phyloP scores from a whole-genome alignment of 331 rosid species.

The Malus hybrid region DNA sequence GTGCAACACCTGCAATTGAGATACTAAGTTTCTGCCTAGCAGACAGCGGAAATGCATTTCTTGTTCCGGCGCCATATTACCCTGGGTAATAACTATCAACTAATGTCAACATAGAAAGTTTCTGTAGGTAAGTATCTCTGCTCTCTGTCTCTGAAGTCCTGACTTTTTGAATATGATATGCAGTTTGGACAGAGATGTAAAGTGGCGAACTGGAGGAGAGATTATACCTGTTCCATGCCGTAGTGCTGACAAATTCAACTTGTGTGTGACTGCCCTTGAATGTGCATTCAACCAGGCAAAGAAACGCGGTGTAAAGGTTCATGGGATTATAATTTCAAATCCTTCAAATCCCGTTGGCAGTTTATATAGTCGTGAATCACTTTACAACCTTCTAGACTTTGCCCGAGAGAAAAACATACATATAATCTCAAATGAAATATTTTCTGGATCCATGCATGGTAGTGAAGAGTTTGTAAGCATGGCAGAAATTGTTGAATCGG shows the following conservation, averaged over 20 bases:
- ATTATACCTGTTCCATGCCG: constrained; percentile 75
- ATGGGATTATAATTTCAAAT: constrained; percentile 72
- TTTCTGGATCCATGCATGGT: constrained; percentile 49
- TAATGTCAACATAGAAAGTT: background rate
- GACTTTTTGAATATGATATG: constrained; percentile 31
- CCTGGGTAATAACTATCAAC: constrained; percentile 46
- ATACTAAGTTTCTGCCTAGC: constrained; percentile 90
- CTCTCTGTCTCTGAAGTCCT: constrained; percentile 12
- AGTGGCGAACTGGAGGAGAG: constrained; percentile 79
- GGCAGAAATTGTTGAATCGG: constrained; percentile 68
- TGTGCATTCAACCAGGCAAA: constrained; percentile 79
- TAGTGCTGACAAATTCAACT: constrained; percentile 62
- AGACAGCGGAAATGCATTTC: constrained; percentile 82
- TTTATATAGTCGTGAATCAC: constrained; percentile 47
- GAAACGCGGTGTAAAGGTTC: constrained; percentile 75
- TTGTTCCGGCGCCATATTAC: constrained; percentile 85
- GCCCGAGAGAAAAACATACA: constrained; percentile 93
- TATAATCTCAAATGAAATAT: constrained; percentile 67
- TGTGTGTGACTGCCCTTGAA: constrained; percentile 56
- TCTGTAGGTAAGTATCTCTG: background rate
- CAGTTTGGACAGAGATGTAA: constrained; percentile 69
- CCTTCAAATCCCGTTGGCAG: constrained; percentile 83
- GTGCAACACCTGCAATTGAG: constrained; percentile 71
- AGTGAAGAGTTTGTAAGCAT: constrained; percentile 71
- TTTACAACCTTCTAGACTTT: constrained; percentile 63